phyloP scores from a whole-genome alignment of 2,329 filamentous ascomycete species.

The Alternaria novae-zelandiae region DNA sequence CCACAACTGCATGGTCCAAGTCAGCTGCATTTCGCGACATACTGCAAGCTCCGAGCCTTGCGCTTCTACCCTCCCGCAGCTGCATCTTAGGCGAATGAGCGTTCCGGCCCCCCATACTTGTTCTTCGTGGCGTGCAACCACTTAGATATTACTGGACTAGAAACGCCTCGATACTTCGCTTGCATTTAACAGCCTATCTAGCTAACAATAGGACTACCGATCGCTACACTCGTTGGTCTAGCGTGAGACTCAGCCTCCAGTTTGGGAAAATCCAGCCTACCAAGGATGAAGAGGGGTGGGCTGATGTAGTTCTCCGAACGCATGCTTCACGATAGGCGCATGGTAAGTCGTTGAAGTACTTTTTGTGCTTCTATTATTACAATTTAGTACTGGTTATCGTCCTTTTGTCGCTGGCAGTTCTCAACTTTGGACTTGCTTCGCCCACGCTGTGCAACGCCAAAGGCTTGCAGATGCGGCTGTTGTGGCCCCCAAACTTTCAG shows the following conservation, averaged over 20 bases:
- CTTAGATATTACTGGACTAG: neutral
- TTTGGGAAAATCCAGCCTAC: neutral
- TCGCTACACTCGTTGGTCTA: neutral
- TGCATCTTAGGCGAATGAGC: neutral
- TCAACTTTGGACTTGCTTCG: neutral
- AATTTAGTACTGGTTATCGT: neutral
- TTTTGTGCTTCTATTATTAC: neutral
- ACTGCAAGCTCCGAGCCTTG: neutral
- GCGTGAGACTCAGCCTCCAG: neutral
- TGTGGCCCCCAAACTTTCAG: constrained; percentile 13
- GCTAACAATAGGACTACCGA: constrained; percentile 11
- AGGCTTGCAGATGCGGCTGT: constrained; percentile 1
- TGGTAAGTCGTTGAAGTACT: neutral
- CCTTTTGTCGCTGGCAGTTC: too few relatives aligned
- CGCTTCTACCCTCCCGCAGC: neutral
- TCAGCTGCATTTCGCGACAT: neutral
- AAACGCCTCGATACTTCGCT: constrained; percentile 2
- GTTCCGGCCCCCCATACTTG: neutral
- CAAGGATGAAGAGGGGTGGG: neutral
- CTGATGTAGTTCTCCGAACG: neutral
- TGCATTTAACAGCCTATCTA: constrained; percentile 1
- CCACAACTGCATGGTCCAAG: neutral
- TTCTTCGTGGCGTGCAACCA: neutral
- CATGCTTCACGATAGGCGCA: neutral
- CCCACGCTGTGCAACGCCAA: neutral